A percentile compares a stretch with the other conserved stretches of the same genome.
phyloP scores from a whole-genome alignment of 2,329 filamentous ascomycete genomes.

The Arachnopeziza araneosa region DNA sequence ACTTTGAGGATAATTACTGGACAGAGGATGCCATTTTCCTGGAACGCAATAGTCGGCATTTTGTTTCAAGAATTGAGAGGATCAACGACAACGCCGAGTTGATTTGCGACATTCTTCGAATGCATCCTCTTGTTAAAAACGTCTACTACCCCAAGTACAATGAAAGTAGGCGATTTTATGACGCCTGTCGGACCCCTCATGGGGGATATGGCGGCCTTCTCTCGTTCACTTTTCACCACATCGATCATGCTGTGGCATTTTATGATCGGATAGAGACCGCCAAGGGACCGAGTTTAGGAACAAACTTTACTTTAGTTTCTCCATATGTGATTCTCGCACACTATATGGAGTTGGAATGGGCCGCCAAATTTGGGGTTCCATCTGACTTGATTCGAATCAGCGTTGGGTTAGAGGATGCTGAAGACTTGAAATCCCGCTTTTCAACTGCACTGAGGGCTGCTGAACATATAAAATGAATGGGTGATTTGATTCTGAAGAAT shows the following conservation, averaged over 20 bases:
- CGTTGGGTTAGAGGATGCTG: slow-evolving; percentile 78
- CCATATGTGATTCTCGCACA: slow-evolving; percentile 91
- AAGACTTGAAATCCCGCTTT: slow-evolving; percentile 59
- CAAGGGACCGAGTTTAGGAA: slow-evolving; percentile 91
- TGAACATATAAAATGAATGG: slow-evolving; percentile 11
- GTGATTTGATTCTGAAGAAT: background rate
- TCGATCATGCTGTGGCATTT: slow-evolving; percentile 69
- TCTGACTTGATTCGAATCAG: slow-evolving; percentile 78
- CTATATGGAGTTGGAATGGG: slow-evolving; percentile 90
- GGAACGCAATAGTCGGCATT: slow-evolving; percentile 94
- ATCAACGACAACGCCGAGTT: slow-evolving; percentile 83
- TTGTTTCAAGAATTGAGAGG: slow-evolving; percentile 72
- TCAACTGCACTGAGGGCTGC: slow-evolving; percentile 62
- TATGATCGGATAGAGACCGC: slow-evolving; percentile 82
- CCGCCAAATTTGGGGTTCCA: slow-evolving; percentile 73
- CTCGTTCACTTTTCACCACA: slow-evolving; percentile 72
- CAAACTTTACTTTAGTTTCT: slow-evolving; percentile 90
- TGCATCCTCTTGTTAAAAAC: slow-evolving; percentile 60
- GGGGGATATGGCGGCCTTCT: slow-evolving; percentile 89
- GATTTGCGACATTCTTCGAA: slow-evolving; percentile 66
- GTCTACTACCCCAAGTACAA: slow-evolving; percentile 85
- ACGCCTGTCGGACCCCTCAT: slow-evolving; percentile 64
- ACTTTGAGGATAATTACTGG: slow-evolving; percentile 90
- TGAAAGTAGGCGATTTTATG: slow-evolving; percentile 66
- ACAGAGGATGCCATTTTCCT: slow-evolving; percentile 90